phyloP scores from a whole-genome alignment of 2,329 filamentous ascomycete species.

The Fusarium udum region DNA sequence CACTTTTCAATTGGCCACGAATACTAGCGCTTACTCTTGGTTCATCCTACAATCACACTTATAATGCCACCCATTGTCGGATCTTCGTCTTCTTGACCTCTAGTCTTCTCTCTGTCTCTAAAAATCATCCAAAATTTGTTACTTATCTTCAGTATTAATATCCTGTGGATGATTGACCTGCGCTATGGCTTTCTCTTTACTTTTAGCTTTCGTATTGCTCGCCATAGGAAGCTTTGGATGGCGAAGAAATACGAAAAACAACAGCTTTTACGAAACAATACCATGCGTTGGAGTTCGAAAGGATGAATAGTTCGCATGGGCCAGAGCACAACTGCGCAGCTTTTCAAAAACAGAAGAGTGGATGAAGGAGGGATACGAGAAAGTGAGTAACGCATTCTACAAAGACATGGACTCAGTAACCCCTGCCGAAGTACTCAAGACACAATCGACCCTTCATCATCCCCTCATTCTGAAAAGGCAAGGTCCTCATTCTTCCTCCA shows the following conservation, averaged over 20 bases:
- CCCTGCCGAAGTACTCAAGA: neutral
- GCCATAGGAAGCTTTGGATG: neutral
- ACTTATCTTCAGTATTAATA: neutral
- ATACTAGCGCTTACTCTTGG: neutral
- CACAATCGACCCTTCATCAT: neutral
- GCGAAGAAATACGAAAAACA: neutral
- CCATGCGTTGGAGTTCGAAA: neutral
- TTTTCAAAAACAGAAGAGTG: slow-evolving; percentile 3
- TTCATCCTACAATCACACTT: neutral
- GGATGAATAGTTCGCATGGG: neutral
- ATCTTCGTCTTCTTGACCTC: no score
- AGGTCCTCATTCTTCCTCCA: neutral
- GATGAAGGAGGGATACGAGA: neutral
- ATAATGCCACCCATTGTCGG: neutral
- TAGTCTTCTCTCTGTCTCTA: neutral
- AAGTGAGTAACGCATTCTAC: neutral
- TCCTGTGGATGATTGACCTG: no score
- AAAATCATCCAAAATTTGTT: neutral
- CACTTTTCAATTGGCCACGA: neutral
- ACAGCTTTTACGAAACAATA: neutral
- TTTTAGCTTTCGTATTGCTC: neutral
- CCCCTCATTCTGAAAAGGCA: neutral
- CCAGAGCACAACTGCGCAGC: neutral
- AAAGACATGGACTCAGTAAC: neutral
- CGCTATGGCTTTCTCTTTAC: neutral